phyloP scores from a whole-genome alignment of 371 early-diverging fungal species.

The Umbelopsis sp. region DNA sequence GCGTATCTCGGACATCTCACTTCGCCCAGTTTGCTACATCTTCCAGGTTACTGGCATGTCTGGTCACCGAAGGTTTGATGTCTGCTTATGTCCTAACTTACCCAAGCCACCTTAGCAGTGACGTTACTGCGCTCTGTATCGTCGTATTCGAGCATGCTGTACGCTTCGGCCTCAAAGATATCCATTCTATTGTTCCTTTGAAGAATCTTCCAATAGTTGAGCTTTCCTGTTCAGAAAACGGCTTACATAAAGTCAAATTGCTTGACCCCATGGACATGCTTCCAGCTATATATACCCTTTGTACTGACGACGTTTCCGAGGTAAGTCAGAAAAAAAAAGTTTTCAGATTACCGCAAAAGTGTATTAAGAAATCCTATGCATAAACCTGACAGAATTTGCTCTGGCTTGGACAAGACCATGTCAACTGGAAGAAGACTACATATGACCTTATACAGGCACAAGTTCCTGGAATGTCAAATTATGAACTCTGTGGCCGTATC shows the following conservation, averaged over 20 bases:
- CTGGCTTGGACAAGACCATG: not conserved
- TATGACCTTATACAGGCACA: conserved; percentile 5
- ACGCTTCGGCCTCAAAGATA: conserved; percentile 22
- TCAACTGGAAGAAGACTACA: conserved; percentile 1
- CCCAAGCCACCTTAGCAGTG: not conserved
- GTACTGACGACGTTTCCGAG: not conserved
- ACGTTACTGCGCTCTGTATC: conserved; percentile 30
- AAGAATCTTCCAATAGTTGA: conserved; percentile 43
- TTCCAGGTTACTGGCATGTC: conserved; percentile 62
- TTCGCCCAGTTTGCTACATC: conserved; percentile 59
- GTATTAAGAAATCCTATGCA: not conserved
- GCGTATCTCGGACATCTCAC: conserved; percentile 31
- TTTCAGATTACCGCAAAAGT: not conserved
- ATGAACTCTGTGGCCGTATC: conserved; percentile 34
- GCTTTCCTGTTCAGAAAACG: not conserved
- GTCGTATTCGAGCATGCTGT: conserved; percentile 27
- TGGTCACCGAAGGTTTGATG: conserved; percentile 63
- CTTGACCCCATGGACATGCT: conserved; percentile 52
- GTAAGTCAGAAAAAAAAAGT: not conserved
- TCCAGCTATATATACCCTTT: conserved; percentile 41
- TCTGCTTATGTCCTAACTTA: conserved; percentile 43
- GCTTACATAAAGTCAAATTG: conserved; percentile 19
- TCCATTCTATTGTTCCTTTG: conserved; percentile 46
- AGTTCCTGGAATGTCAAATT: not conserved
- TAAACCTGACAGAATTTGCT: not conserved